Conservation (phyloP, 2,329 filamentous ascomycete species). For the Aureobasidium pullulans region DNA sequence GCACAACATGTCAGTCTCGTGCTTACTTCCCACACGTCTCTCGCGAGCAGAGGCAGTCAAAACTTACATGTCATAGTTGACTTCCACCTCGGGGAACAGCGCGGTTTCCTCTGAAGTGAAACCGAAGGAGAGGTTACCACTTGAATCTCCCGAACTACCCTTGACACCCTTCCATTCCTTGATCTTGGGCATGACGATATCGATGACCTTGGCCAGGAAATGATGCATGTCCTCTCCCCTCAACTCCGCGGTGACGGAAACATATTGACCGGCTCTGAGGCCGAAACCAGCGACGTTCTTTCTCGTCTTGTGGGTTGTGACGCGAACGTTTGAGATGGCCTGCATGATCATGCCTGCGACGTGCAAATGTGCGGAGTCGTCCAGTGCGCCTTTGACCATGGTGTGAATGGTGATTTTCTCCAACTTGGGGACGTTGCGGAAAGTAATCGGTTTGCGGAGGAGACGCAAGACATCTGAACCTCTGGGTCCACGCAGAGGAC, state of each 20-base stretch:
- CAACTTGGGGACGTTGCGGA: conserved; percentile 78
- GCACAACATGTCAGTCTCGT: neutral
- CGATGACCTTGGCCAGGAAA: conserved; percentile 83
- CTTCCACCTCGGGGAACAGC: conserved; percentile 87
- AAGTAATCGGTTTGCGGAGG: conserved; percentile 60
- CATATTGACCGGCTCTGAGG: conserved; percentile 61
- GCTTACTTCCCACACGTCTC: neutral
- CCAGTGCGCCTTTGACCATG: conserved; percentile 59
- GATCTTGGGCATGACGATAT: conserved; percentile 85
- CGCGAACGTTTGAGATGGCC: conserved; percentile 72
- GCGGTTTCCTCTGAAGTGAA: conserved; percentile 67
- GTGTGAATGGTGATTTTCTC: conserved; percentile 73
- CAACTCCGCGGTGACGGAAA: conserved; percentile 71
- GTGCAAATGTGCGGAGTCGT: conserved; percentile 68
- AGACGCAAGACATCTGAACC: conserved; percentile 66
- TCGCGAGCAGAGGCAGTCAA: neutral
- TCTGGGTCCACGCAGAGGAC: conserved; percentile 74
- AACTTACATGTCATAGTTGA: conserved; percentile 83
- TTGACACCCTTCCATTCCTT: conserved; percentile 90
- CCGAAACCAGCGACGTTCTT: conserved; percentile 68
- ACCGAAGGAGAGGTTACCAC: conserved; percentile 81
- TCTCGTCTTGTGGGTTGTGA: conserved; percentile 61
- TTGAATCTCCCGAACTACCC: conserved; percentile 71
- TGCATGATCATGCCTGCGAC: conserved; percentile 79
- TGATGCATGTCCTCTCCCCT: conserved; percentile 76